phyloP scores from a whole-genome alignment of 306 rosid genomes.

The Macrotyloma uniflorum region DNA sequence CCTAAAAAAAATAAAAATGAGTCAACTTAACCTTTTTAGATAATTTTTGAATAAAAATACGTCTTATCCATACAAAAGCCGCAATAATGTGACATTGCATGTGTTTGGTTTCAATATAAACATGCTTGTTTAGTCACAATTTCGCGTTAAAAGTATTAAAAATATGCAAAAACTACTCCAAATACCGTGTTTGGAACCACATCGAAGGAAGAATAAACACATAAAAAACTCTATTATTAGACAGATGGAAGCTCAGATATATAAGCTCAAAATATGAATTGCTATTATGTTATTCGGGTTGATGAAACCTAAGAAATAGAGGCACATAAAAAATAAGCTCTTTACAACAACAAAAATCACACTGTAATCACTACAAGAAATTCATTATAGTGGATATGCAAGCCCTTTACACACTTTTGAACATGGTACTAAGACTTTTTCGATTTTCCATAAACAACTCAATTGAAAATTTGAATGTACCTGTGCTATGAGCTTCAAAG shows the following conservation, averaged over 20 bases:
- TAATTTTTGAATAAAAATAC: no score
- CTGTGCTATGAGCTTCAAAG: neutral
- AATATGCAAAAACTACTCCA: neutral
- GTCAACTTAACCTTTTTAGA: no score
- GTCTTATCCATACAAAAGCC: no score
- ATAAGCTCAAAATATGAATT: neutral
- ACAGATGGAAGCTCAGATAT: neutral
- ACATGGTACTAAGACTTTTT: neutral
- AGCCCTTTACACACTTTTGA: slow-evolving; percentile 8
- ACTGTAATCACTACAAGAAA: neutral
- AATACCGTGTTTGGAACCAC: neutral
- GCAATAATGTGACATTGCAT: neutral
- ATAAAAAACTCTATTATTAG: no score
- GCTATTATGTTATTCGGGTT: neutral
- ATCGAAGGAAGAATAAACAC: neutral
- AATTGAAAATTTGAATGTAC: slow-evolving; percentile 20
- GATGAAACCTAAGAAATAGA: neutral
- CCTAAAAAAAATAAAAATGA: no score
- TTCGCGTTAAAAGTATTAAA: neutral
- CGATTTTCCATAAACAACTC: neutral
- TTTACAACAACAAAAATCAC: slow-evolving; percentile 15
- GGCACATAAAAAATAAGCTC: slow-evolving; percentile 7
- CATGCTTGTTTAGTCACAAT: neutral
- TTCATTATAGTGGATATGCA: no score
- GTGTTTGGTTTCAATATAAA: neutral